phyloP scores from a whole-genome alignment of 345 rosid species.

The Hevea brasiliensis region DNA sequence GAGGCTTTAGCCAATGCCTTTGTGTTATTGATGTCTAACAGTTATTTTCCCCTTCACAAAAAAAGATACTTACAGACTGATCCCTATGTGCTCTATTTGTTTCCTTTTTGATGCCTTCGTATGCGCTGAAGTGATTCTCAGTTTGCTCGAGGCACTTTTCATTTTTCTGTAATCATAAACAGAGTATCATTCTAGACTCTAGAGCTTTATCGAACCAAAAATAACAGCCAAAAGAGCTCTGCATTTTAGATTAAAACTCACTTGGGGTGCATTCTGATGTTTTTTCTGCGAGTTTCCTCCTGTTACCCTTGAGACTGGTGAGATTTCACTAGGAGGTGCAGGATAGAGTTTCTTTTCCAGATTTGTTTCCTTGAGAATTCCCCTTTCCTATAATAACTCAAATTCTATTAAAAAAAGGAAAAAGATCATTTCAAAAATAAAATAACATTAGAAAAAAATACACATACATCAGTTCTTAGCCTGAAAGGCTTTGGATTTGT shows the following conservation, averaged over 20 bases:
- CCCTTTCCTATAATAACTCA: slow-evolving; percentile 54
- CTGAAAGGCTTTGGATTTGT: slow-evolving; percentile 96
- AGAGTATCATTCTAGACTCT: slow-evolving; percentile 15
- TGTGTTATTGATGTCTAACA: not conserved
- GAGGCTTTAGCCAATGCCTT: slow-evolving; percentile 3
- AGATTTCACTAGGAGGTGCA: slow-evolving; percentile 43
- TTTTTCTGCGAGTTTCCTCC: slow-evolving; percentile 36
- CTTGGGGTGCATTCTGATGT: slow-evolving; percentile 35
- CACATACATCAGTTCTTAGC: slow-evolving; percentile 84
- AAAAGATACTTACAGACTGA: slow-evolving; percentile 32
- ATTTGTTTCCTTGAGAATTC: slow-evolving; percentile 74
- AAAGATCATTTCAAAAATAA: not conserved
- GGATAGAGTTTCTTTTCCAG: slow-evolving; percentile 56
- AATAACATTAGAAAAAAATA: slow-evolving; percentile 1
- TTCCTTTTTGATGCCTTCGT: slow-evolving; percentile 17
- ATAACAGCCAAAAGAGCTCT: not conserved
- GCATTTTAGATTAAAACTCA: slow-evolving; percentile 32
- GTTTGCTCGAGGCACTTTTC: slow-evolving; percentile 26
- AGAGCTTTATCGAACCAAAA: too few species aligned
- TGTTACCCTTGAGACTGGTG: slow-evolving; percentile 11
- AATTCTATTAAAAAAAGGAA: slow-evolving; percentile 17
- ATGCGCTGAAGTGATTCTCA: slow-evolving; percentile 8
- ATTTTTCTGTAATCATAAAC: slow-evolving; percentile 27
- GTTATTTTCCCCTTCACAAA: not conserved
- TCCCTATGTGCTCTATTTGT: slow-evolving; percentile 13